These are phyloP conservation scores for Calocybe gangraenosa DNA, from an alignment of 768 basidiomycete species.

Conservation along the genomic window DNA sequence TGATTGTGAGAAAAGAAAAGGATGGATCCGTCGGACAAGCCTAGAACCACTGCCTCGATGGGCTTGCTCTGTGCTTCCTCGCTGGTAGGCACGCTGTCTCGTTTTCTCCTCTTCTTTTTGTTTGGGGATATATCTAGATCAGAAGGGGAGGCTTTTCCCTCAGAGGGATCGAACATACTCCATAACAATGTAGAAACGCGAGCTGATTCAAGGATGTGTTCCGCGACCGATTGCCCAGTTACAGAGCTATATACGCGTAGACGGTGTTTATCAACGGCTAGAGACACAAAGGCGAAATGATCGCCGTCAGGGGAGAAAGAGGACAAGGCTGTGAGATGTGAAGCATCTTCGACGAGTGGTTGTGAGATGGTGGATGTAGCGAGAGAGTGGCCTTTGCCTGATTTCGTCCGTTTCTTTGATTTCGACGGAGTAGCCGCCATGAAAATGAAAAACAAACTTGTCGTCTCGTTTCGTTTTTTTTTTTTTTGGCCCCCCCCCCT, in stretches of 20 bases:
- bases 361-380: constrained; percentile 55
- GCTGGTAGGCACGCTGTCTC: constrained; percentile 23
- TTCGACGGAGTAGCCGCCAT: constrained; percentile 42
- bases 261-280: constrained; percentile 70
- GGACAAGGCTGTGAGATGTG: constrained; percentile 39
- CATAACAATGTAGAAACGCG: constrained; percentile 54
- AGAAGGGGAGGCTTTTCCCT: constrained; percentile 17
- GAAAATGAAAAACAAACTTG: background rate
- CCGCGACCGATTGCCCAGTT: constrained; percentile 51
- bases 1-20: constrained; percentile 60
- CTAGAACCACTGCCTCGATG: constrained; percentile 48
- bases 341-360: constrained; percentile 45
- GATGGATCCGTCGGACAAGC: constrained; percentile 57
- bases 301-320: constrained; percentile 56
- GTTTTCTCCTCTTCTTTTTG: constrained; percentile 55
- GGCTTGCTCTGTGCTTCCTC: constrained; percentile 22
- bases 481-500: constrained; percentile 10
- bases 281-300: constrained; percentile 57
- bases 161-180: constrained; percentile 34
- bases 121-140: constrained; percentile 31
- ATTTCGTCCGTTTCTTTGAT: constrained; percentile 55
- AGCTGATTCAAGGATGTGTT: constrained; percentile 52
- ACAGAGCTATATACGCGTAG: constrained; percentile 60
- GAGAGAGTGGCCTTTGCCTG: constrained; percentile 45
- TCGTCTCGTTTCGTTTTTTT: no score